A percentile compares a stretch with the other conserved stretches of the same genome.
Evolutionary conservation across 371 early-diverging fungal genomes (phyloP).

Genomic region (Mortierella sp.): DNA sequence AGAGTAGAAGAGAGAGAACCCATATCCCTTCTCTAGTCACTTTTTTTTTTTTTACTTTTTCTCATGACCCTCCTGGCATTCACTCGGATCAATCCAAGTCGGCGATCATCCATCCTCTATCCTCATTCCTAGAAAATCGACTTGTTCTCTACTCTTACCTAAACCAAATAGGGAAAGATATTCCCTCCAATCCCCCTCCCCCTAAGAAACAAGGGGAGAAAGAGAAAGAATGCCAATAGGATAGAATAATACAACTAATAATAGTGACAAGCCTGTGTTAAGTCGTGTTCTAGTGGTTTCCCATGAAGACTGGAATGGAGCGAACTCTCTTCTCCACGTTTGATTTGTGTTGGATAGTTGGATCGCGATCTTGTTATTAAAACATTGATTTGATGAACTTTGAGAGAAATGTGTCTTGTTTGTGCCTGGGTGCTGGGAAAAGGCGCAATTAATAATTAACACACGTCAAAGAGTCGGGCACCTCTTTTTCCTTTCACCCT

Average conservation of each 20-base stretch:
- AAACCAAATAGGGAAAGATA: no score
- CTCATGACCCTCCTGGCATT: background rate
- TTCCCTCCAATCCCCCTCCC: no score
- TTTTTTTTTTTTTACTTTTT: background rate
- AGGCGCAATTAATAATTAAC: background rate
- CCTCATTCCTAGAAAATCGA: no score
- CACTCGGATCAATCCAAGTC: background rate
- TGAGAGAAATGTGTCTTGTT: background rate
- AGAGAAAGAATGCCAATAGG: no score
- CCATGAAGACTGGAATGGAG: background rate
- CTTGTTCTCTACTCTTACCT: no score
- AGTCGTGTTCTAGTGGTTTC: background rate
- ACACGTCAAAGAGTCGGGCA: background rate
- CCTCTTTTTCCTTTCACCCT: background rate
- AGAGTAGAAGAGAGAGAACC: background rate
- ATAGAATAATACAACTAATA: no score
- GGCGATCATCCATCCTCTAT: background rate
- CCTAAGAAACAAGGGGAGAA: no score
- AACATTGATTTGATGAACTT: background rate
- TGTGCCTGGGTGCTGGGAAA: background rate
- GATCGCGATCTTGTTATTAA: background rate
- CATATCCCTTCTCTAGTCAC: background rate
- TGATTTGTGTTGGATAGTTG: background rate
- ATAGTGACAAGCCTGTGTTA: no score
- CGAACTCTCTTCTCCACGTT: background rate